Percentiles rank a stretch among this genome's conserved stretches.
These are phyloP conservation scores for Cenococcum geophilum DNA, from an alignment of 495 filamentous ascomycete species.

Conservation along the genomic window DNA sequence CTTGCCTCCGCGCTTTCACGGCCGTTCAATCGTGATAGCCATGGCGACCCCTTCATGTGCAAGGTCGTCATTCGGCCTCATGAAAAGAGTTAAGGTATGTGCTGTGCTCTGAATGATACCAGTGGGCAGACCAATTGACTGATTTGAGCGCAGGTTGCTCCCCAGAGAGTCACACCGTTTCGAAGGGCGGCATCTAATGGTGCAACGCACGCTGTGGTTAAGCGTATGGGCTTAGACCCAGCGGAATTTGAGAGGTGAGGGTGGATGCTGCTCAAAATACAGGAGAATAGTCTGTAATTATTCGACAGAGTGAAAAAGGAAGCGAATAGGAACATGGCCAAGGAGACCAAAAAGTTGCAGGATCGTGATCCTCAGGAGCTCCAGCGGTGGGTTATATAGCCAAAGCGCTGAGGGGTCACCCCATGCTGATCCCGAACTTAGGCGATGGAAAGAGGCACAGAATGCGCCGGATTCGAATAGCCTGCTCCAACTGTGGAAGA, in stretches of 20 bases:
- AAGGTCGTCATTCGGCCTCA: conserved; percentile 23
- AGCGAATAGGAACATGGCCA: too few species aligned
- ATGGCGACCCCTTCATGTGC: conserved; percentile 28
- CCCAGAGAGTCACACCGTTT: conserved; percentile 5
- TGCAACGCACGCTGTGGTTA: too few species aligned
- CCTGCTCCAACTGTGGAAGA: conserved; percentile 27
- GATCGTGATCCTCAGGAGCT: not conserved
- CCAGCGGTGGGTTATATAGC: not conserved
- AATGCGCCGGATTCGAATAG: conserved; percentile 18
- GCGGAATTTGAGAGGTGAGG: too few species aligned
- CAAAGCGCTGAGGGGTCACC: not conserved
- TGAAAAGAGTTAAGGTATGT: conserved; percentile 27
- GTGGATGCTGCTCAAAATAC: too few species aligned
- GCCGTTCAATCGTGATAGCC: not conserved
- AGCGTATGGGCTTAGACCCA: too few species aligned
- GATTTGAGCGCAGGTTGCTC: conserved; percentile 9
- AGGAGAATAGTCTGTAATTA: too few species aligned
- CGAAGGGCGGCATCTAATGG: too few species aligned
- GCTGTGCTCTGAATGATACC: not conserved
- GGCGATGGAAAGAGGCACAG: conserved; percentile 17
- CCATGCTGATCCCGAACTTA: conserved; percentile 10
- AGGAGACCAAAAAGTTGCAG: not conserved
- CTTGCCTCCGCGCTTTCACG: too few species aligned
- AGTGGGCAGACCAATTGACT: conserved; percentile 6
- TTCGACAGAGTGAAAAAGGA: too few species aligned